These are phyloP conservation scores for Malbranchea zuffiana DNA, from an alignment of 2,329 filamentous ascomycete species.

Conservation along the genomic window DNA sequence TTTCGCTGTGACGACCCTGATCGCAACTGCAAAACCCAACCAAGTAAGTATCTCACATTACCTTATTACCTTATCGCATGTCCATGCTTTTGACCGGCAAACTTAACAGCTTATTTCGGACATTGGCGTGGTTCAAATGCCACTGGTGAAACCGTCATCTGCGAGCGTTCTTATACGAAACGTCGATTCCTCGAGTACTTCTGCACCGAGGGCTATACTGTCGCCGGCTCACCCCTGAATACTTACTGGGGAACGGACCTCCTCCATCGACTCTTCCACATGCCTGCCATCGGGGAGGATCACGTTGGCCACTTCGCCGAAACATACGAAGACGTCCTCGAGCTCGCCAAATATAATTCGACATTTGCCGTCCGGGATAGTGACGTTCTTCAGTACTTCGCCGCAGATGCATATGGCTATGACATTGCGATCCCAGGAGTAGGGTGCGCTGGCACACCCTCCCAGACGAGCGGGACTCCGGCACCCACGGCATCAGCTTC, in stretches of 20 bases:
- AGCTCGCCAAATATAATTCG: constrained; percentile 42
- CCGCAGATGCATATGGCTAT: constrained; percentile 53
- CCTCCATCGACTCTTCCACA: constrained; percentile 55
- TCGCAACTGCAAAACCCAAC: constrained; percentile 47
- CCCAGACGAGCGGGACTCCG: constrained; percentile 11
- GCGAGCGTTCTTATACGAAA: constrained; percentile 48
- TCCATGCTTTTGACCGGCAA: constrained; percentile 1
- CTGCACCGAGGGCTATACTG: constrained; percentile 53
- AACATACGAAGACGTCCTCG: constrained; percentile 45
- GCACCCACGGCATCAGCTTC: constrained; percentile 4
- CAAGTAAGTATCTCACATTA: constrained; percentile 30
- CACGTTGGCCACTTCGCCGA: constrained; percentile 53
- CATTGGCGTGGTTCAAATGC: constrained; percentile 58
- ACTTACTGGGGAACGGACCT: constrained; percentile 57
- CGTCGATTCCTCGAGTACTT: constrained; percentile 49
- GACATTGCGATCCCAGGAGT: constrained; percentile 53
- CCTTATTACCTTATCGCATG: neutral
- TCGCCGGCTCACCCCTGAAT: constrained; percentile 46
- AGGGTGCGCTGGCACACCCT: constrained; percentile 44
- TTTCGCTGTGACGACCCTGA: constrained; percentile 62
- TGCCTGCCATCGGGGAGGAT: constrained; percentile 49
- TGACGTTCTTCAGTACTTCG: constrained; percentile 57
- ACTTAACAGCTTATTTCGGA: constrained; percentile 49
- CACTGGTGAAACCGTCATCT: constrained; percentile 59
- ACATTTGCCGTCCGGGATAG: constrained; percentile 47